Evolutionary conservation across 2,329 filamentous ascomycete genomes (phyloP).

Genomic region (Pseudogymnoascus sp.): DNA sequence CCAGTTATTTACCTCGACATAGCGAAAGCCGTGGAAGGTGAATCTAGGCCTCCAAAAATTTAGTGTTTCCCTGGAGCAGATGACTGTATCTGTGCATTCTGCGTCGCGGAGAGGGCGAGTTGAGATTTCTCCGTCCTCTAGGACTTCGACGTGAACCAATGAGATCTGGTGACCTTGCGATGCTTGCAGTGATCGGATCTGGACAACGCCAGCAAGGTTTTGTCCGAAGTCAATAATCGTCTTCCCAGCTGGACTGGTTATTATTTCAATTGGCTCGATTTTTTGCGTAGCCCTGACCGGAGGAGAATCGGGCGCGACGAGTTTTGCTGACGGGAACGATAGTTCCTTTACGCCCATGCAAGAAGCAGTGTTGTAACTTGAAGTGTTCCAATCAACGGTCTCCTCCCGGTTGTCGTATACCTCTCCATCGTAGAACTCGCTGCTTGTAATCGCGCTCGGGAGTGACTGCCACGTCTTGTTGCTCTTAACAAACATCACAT

Average conservation of each 20-base stretch:
- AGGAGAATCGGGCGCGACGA: conserved; percentile 35
- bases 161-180: conserved; percentile 34
- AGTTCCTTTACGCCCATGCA: conserved; percentile 25
- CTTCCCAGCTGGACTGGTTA: conserved; percentile 34
- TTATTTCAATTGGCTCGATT: conserved; percentile 26
- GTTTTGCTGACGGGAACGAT: conserved; percentile 19
- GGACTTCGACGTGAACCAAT: conserved; percentile 37
- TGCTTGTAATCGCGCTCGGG: conserved; percentile 3
- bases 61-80: conserved; percentile 28
- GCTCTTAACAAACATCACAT: conserved; percentile 21
- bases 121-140: conserved; percentile 35
- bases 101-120: conserved; percentile 33
- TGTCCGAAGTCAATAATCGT: conserved; percentile 48
- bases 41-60: conserved; percentile 5
- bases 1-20: no score
- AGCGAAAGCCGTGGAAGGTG: no score
- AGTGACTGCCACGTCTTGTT: conserved; percentile 20
- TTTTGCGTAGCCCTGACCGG: conserved; percentile 34
- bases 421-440: conserved; percentile 44
- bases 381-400: neutral
- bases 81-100: conserved; percentile 20
- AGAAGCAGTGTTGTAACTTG: neutral
- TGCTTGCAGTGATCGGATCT: conserved; percentile 30
- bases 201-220: conserved; percentile 46
- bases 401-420: conserved; percentile 11